Percentiles rank a stretch among this genome's conserved stretches.
Evolutionary conservation across 441 rosid genomes (phyloP).

Genomic region (Erodium texanum): DNA sequence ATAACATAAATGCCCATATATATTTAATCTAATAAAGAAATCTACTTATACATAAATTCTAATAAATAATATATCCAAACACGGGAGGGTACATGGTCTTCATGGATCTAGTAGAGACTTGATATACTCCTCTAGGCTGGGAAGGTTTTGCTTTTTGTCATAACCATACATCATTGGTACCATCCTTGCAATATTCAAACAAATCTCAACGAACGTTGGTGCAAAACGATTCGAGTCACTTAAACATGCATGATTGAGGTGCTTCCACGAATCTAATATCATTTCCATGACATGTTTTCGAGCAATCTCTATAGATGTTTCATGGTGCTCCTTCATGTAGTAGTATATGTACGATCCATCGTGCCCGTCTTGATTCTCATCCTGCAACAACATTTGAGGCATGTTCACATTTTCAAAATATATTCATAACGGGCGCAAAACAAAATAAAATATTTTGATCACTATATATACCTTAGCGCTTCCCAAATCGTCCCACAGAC

Average conservation of each 20-base stretch:
- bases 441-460: neutral
- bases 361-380: neutral
- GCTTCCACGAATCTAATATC: slow-evolving; percentile 44
- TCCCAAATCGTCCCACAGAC: slow-evolving; percentile 64
- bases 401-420: no score
- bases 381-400: no score
- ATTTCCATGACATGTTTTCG: slow-evolving; percentile 18
- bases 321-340: slow-evolving; percentile 30
- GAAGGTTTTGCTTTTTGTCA: slow-evolving; percentile 31
- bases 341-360: slow-evolving; percentile 48
- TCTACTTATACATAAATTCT: no score
- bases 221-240: slow-evolving; percentile 24
- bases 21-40: no score
- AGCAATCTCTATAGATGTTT: slow-evolving; percentile 22
- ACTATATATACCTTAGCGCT: slow-evolving; percentile 33
- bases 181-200: slow-evolving; percentile 49
- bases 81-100: no score
- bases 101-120: slow-evolving; percentile 16
- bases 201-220: slow-evolving; percentile 23
- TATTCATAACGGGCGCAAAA: neutral
- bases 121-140: slow-evolving; percentile 28
- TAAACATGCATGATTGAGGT: slow-evolving; percentile 32
- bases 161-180: slow-evolving; percentile 48
- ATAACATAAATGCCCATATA: no score
- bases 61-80: no score